These are phyloP conservation scores for Mycena latifolia DNA, from an alignment of 768 basidiomycete genomes.

Conservation along the genomic window DNA sequence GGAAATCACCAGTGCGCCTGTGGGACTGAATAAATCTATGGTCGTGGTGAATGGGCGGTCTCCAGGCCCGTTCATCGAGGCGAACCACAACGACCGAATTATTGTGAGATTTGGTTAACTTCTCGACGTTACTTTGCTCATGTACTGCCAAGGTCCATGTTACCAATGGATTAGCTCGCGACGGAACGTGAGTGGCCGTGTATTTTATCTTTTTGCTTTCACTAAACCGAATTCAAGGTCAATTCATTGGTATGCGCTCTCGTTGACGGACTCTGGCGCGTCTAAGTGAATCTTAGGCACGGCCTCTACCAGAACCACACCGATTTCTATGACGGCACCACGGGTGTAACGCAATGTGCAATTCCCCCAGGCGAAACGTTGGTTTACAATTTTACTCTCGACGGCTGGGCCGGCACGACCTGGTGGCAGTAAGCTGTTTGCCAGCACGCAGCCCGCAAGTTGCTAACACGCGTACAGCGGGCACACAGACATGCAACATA, in stretches of 20 bases:
- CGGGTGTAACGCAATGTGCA: slow-evolving; percentile 62
- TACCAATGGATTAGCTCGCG: slow-evolving; percentile 46
- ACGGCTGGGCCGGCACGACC: slow-evolving; percentile 58
- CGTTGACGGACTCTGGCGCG: slow-evolving; percentile 2
- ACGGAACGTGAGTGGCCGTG: slow-evolving; percentile 41
- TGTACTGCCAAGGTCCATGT: slow-evolving; percentile 38
- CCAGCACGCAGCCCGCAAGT: slow-evolving; percentile 34
- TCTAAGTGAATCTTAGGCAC: slow-evolving; percentile 18
- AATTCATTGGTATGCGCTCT: slow-evolving; percentile 43
- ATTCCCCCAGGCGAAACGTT: slow-evolving; percentile 62
- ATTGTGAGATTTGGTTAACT: slow-evolving; percentile 22
- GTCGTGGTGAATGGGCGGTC: slow-evolving; percentile 61
- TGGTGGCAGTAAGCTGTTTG: slow-evolving; percentile 58
- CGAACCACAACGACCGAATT: slow-evolving; percentile 50
- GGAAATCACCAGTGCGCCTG: slow-evolving; percentile 52
- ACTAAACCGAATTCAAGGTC: slow-evolving; percentile 31
- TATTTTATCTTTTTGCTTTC: not conserved
- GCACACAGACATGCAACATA: slow-evolving; percentile 23
- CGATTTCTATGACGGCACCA: slow-evolving; percentile 62
- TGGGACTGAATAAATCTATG: slow-evolving; percentile 53
- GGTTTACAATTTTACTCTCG: slow-evolving; percentile 56
- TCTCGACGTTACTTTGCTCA: not conserved
- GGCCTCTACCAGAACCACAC: slow-evolving; percentile 52
- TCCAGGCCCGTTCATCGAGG: slow-evolving; percentile 54
- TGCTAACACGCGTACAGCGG: slow-evolving; percentile 28